Base-by-base conservation (phyloP, 306 rosid species). In the Bauhinia variegata region DNA sequence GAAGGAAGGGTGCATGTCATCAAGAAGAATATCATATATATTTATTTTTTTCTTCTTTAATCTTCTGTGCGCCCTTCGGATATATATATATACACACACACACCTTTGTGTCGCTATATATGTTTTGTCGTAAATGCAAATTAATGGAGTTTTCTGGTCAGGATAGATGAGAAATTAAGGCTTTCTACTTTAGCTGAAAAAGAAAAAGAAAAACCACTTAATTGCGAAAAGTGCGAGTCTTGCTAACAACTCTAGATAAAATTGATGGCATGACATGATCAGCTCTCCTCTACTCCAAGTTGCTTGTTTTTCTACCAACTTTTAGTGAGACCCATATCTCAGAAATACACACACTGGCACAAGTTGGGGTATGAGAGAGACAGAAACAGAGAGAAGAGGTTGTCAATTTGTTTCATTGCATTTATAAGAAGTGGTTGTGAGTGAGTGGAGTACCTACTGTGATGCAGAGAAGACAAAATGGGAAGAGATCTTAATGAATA, bases 111-210 rank as follows among this genome's bases (percentile, higher is more conserved):
- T 75, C 23, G 42, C 47, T 71, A 31, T 71, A 31, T n/a, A n/a
- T 65, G 52, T 28, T 65, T 47, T 71, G 49, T 63, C 80, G 82
- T 80, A 85, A 62, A 78, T 78, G 78, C 63, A 71, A 76, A 75
- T 66, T 67, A 76, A 70, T 61, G 32, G 67, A 78, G 66, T 65
- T 60, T 62, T 68, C 61, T 70, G 79, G 68, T 68, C 78, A 69
- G 50, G 79, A 49, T 6, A 50, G 79, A 49, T 6, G 75, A 54
- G 57, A 75, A 70, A 46, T 65, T n/a, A n/a, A n/a, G n/a, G n/a
- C n/a, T 63, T 65, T 75, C 77, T 34, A 41, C 79, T 64, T 73
- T 59, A 53, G 67, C 50, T 72, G 60, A 56, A 76, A 60, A 19
- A 39, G 44, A 69, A 37, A 49, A 43, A 62, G 46, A 68, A 51